Conservation (phyloP, 768 basidiomycete species). For the Clitopilus hobsonii region DNA sequence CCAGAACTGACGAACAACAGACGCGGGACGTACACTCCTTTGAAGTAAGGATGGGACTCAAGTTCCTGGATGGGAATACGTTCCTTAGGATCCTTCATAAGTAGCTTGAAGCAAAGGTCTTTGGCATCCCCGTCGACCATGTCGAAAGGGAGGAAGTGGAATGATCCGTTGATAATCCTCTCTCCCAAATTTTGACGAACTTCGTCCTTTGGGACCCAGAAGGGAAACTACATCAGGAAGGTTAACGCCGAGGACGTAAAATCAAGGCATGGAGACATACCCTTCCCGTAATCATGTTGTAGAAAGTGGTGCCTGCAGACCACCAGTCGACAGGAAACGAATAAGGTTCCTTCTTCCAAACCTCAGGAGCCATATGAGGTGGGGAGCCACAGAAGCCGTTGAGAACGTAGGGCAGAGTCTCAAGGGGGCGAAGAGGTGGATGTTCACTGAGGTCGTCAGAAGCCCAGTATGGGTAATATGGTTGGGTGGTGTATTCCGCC, state of each 20-base stretch:
- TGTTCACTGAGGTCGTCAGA: not conserved
- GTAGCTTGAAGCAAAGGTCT: not conserved
- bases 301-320: slow-evolving; percentile 9
- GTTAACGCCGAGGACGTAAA: not conserved
- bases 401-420: slow-evolving; percentile 3
- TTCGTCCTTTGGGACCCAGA: not conserved
- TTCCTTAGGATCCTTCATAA: not conserved
- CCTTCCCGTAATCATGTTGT: slow-evolving; percentile 9
- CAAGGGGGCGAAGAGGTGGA: not conserved
- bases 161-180: not conserved
- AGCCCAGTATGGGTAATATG: slow-evolving; percentile 25
- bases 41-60: not conserved
- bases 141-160: not conserved
- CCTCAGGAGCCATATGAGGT: slow-evolving; percentile 10
- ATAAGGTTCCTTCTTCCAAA: slow-evolving; percentile 5
- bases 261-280: slow-evolving; percentile 2
- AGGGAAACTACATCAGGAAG: not conserved
- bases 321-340: slow-evolving; percentile 11
- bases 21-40: not conserved
- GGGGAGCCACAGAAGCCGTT: slow-evolving; percentile 6
- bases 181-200: not conserved
- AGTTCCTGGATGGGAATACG: not conserved
- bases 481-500: slow-evolving; percentile 24
- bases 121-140: not conserved
- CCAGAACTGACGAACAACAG: not conserved